These are phyloP conservation scores for Crotalaria pallida DNA, from an alignment of 306 rosid species.

Conservation along the genomic window DNA sequence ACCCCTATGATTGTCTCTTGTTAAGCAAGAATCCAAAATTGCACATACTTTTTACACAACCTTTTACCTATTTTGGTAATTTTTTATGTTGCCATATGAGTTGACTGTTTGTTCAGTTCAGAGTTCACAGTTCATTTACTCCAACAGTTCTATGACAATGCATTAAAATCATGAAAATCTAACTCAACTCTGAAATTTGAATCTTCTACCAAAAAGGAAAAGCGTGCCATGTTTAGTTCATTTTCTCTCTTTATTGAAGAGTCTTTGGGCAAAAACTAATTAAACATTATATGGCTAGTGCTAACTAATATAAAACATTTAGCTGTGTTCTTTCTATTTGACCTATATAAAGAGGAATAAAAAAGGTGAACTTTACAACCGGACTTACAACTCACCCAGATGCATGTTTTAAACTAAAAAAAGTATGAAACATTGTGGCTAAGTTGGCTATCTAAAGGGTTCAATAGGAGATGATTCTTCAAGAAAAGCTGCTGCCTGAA, in stretches of 20 bases:
- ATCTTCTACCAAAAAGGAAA: constrained; percentile 9
- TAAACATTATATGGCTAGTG: neutral
- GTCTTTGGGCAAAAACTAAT: neutral
- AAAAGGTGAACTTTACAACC: constrained; percentile 11
- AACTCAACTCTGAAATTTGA: too few relatives aligned
- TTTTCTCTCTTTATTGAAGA: neutral
- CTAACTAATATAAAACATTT: neutral
- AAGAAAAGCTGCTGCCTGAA: constrained; percentile 71
- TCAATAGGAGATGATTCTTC: constrained; percentile 82
- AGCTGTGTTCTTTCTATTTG: neutral
- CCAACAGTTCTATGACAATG: constrained; percentile 18
- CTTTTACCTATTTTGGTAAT: constrained; percentile 27
- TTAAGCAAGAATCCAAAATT: constrained; percentile 68
- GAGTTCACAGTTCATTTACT: constrained; percentile 7
- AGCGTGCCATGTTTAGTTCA: neutral
- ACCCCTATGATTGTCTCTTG: constrained; percentile 36
- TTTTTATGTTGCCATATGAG: constrained; percentile 6
- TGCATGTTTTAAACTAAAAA: neutral
- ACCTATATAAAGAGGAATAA: neutral
- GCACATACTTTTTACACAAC: constrained; percentile 13
- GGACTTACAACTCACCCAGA: neutral
- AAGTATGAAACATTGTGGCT: neutral
- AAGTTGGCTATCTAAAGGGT: constrained; percentile 55
- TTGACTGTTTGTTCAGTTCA: neutral
- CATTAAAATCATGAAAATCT: constrained; percentile 34